These are phyloP conservation scores for Pezicula neosporulosa DNA, from an alignment of 2,329 filamentous ascomycete species.

Conservation along the genomic window DNA sequence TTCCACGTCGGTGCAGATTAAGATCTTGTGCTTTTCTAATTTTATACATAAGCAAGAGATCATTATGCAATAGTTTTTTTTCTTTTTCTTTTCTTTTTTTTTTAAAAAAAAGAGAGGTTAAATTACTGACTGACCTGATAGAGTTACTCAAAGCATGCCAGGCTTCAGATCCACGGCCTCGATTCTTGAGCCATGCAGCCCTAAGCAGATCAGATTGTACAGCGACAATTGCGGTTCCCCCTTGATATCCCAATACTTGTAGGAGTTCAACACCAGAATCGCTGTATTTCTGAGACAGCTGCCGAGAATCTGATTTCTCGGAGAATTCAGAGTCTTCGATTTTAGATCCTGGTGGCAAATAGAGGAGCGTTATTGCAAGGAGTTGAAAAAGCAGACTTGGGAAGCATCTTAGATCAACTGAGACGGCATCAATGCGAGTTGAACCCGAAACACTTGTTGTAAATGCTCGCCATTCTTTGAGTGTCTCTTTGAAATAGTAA, in stretches of 20 bases:
- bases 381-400: slow-evolving; percentile 26
- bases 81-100: too few relatives aligned
- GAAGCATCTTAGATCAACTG: background rate
- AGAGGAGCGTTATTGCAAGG: background rate
- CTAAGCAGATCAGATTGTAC: background rate
- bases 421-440: background rate
- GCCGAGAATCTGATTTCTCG: background rate
- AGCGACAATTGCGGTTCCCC: background rate
- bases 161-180: background rate
- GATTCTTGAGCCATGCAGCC: background rate
- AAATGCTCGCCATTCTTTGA: background rate
- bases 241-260: background rate
- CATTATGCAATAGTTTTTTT: background rate
- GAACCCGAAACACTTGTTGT: background rate
- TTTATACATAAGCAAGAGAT: background rate
- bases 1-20: background rate
- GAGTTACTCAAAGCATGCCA: background rate
- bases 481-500: background rate
- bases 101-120: too few relatives aligned
- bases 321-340: background rate
- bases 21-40: background rate
- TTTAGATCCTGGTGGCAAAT: background rate
- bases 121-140: background rate
- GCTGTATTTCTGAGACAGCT: background rate
- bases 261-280: background rate